Conservation (phyloP, 116 monocot genomes). For the Dioscorea cayenensis region DNA sequence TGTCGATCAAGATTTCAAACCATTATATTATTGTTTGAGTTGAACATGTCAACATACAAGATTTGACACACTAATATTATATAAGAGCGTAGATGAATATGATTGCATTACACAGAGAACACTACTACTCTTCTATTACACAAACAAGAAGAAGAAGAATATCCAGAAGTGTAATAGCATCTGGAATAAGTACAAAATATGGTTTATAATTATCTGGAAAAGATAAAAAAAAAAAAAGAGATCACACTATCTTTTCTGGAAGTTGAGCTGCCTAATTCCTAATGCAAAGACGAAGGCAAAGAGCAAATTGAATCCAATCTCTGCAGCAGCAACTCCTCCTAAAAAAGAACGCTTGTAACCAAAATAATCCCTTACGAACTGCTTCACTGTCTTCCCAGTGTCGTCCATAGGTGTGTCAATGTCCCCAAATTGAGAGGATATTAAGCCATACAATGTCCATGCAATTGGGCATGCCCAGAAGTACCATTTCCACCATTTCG, state of each 20-base stretch:
- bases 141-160: too few relatives aligned
- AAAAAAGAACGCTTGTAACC: conserved; percentile 58
- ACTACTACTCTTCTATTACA: too few relatives aligned
- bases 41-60: too few relatives aligned
- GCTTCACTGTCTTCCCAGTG: conserved; percentile 8
- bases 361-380: conserved; percentile 42
- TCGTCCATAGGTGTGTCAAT: background rate
- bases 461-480: conserved; percentile 12
- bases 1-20: too few relatives aligned
- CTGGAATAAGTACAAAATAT: background rate
- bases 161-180: too few relatives aligned
- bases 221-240: background rate
- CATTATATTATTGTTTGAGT: too few relatives aligned
- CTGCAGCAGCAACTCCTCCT: conserved; percentile 26
- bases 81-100: too few relatives aligned
- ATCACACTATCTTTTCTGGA: conserved; percentile 50
- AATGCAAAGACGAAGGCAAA: conserved; percentile 57
- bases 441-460: conserved; percentile 18
- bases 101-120: too few relatives aligned
- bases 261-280: conserved; percentile 61
- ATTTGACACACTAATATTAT: too few relatives aligned
- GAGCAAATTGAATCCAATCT: conserved; percentile 37
- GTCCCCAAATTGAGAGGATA: conserved; percentile 19
- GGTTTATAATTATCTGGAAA: background rate
- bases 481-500: conserved; percentile 24